Conservation (phyloP, 2,329 filamentous ascomycete species). For the Colletotrichum caudatum region DNA sequence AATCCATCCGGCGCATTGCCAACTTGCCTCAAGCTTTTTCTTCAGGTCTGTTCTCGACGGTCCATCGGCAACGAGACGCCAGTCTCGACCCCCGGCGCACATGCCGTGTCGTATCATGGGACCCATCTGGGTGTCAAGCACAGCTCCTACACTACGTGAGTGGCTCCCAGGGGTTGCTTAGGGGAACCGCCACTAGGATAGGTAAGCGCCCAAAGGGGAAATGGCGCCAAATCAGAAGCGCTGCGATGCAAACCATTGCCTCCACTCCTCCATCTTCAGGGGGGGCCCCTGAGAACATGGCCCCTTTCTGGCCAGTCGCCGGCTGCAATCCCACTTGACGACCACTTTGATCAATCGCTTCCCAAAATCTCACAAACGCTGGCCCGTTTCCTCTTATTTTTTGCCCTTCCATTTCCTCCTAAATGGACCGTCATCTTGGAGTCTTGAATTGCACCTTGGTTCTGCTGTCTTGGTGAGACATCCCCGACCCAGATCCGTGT, state of each 20-base stretch:
- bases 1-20: too few relatives aligned
- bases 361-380: slow-evolving; percentile 30
- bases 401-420: slow-evolving; percentile 27
- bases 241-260: slow-evolving; percentile 18
- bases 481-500: slow-evolving; percentile 24
- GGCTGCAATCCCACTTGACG: slow-evolving; percentile 37
- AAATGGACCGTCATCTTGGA: slow-evolving; percentile 33
- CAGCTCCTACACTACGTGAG: slow-evolving; percentile 21
- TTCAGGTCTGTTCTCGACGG: slow-evolving; percentile 2
- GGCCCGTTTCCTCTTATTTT: slow-evolving; percentile 32
- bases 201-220: slow-evolving; percentile 35
- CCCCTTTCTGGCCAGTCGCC: slow-evolving; percentile 41
- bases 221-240: slow-evolving; percentile 34
- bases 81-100: slow-evolving; percentile 24
- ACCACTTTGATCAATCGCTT: slow-evolving; percentile 30
- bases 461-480: slow-evolving; percentile 35
- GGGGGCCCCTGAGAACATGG: slow-evolving; percentile 34
- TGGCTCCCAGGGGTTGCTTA: slow-evolving; percentile 24
- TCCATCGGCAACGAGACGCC: slow-evolving; percentile 4
- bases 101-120: slow-evolving; percentile 27
- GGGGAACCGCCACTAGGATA: slow-evolving; percentile 23
- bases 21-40: background rate
- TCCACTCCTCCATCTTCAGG: slow-evolving; percentile 30
- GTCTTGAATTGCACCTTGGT: slow-evolving; percentile 26
- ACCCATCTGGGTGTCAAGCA: slow-evolving; percentile 36